Evolutionary conservation across 106 monocot genomes (phyloP).

Genomic region (Xerophyta viscosa): DNA sequence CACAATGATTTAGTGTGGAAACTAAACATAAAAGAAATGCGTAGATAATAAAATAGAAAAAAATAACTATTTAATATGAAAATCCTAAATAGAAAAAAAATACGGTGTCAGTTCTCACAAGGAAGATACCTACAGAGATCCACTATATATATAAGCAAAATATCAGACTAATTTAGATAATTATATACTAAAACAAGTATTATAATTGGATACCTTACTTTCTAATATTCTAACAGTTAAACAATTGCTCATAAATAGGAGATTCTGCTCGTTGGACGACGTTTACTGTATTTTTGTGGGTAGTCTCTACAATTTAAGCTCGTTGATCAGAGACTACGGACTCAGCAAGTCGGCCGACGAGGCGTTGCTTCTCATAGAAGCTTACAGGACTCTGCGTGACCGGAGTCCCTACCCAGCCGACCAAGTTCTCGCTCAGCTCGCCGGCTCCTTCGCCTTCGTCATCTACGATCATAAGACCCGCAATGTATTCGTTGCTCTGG

Average conservation of each 20-base stretch:
- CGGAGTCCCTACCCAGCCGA: constrained; percentile 94
- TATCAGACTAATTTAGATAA: too few relatives aligned
- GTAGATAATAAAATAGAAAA: too few relatives aligned
- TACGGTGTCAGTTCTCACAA: too few relatives aligned
- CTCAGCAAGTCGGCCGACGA: constrained; percentile 61
- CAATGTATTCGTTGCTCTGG: constrained; percentile 72
- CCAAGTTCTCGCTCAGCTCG: constrained; percentile 76
- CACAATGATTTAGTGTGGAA: too few relatives aligned
- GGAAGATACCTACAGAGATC: too few relatives aligned
- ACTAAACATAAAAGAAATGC: too few relatives aligned
- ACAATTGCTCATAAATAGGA: neutral
- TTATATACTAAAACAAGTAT: too few relatives aligned
- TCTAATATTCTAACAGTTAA: too few relatives aligned
- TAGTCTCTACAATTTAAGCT: constrained; percentile 59
- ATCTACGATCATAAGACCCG: constrained; percentile 61
- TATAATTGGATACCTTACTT: too few relatives aligned
- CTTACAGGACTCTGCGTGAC: constrained; percentile 93
- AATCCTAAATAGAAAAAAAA: too few relatives aligned
- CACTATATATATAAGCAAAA: too few relatives aligned
- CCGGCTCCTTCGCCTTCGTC: constrained; percentile 79
- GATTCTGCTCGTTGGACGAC: constrained; percentile 68
- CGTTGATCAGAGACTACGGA: constrained; percentile 74
- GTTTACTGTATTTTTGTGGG: constrained; percentile 81
- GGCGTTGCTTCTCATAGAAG: constrained; percentile 76
- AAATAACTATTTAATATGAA: too few relatives aligned